Evolutionary conservation across 805 yeast genomes (phyloP), one percentile per base, ranked within the genome.

Genomic region (Candida coquimbonensis): DNA sequence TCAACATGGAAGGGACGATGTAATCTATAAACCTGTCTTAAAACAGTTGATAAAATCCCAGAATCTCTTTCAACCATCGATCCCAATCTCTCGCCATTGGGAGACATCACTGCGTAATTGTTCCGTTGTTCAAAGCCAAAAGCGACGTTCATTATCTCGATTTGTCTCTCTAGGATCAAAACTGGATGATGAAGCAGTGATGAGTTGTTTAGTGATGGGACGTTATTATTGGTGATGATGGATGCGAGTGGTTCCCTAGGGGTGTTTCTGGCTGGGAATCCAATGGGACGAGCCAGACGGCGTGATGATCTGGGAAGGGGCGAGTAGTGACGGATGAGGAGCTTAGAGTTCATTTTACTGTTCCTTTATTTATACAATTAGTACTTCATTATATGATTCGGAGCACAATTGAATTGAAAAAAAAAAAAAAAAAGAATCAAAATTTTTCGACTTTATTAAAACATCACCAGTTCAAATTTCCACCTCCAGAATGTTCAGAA

Each of bases 81-180:
- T 0, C 96, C 99, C 8, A 93, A 58, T 43, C 77, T 80, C 44
- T 78, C 71, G 1, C 98, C 98, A 51, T 69, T 54, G 0, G 84
- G 74, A 61, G 87, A 84, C 79, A 82, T 73, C 38, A 93, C 74
- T 12, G 71, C 73, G 60, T 91, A 91, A 52, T 74, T 69, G 61
- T 90, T 91, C 2, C 93, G 87, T 66, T 93, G 98, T 62, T 91
- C 98, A 56, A 86, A 87, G 1, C 97, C 97, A 12, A 90, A 59
- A 44, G 89, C 74, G 16, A 93, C 71, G 59, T 88, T 90, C 88
- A 88, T 82, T 69, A 83, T 74, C 66, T 93, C 98, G 24, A 93
- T 70, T 59, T 87, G 85, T 47, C 99, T 74, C 59, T 91, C 96
- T 39, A 93, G 78, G 1, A 91, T 88, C 19, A 91, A 63, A 5